Base-by-base conservation (phyloP, 2,329 filamentous ascomycete genomes). In the Stachybotrys chartarum region DNA sequence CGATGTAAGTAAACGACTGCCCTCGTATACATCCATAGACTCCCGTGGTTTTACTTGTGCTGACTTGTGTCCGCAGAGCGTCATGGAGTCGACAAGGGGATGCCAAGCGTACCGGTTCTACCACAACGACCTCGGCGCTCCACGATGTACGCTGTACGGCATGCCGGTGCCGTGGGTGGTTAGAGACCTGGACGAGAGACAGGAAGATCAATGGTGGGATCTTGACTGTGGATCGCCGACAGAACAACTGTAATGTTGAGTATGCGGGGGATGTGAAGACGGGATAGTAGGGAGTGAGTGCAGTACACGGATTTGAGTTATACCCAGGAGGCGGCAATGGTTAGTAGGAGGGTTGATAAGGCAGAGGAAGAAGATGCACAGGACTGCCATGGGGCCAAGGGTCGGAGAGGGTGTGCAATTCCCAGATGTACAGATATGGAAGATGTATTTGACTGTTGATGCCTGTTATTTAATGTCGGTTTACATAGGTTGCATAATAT, bases 101-200 rank as follows among this genome's bases (percentile, higher is more conserved):
- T 73, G 72, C 62, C 60, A 64, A 55, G 65, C 70, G 17, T 73
- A 71, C 61, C 66, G 69, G 55, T 73, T 67, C 63, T 69, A 70
- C 59, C 58, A 61, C 53, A 64, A 64, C 57, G 61, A 63, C 18
- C 58, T 66, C 44, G 66, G 65, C 48, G 62, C 62, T 17, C 63
- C 70, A 17, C 66, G 68, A 55, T 74, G 71, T 61, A 66, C 67
- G 53, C 64, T 74, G 54, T 73, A 72, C 58, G 67, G 68, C 55
- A 63, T 63, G 56, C 53, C 61, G 31, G 68, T 72, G 24, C 63
- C 67, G 31, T 64, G 58, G 47, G 64, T 64, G 35, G 56, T 72
- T 44, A 58, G 56, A 17, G 58, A 64, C 24, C 60, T 73, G 45
- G 64, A 70, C 59, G 57, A 61, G 39, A 54, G 62, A 35, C 61